Evolutionary conservation across 208 protist species (phyloP), one percentile per base, ranked within the genome.

Genomic region (Leishmania guyanensis): DNA sequence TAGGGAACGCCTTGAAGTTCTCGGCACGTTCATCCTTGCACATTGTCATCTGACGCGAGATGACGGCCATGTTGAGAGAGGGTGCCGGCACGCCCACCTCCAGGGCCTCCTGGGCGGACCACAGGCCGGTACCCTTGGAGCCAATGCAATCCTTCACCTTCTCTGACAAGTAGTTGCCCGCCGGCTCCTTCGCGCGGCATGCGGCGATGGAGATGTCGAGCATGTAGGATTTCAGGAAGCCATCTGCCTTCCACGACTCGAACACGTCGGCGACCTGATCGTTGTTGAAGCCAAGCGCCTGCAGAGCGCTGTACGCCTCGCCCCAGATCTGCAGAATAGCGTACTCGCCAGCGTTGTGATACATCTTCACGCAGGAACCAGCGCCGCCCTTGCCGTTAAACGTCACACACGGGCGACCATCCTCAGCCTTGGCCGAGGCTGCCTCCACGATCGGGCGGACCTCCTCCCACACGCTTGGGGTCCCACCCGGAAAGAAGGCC

Each of bases 271-370:
- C 90, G 53, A 99, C 88, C 86, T 99, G 94, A 70, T 98, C 93
- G 80, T 99, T 98, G 77, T 72, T 92, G 72, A 99, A 85, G 33
- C 93, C 92, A 33, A 99, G 68, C 48, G 88, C 93, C 51, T 90
- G 90, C 66, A 99, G 86, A 10, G 99, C 78, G 78, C 98, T 89
- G 92, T 99, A 99, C 2, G 94, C 95, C 93, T 99, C 99, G 66
- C 93, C 96, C 92, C 92, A 96, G 48, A 97, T 91, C 92, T 99
- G 99, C 93, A 99, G 99, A 85, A 99, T 99, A 71, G 98, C 99
- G 92, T 99, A 99, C 91, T 99, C 99, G 68, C 99, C 99, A 68
- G 98, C 99, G 89, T 99, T 99, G 95, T 99, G 99, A 64, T 99
- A 99, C 98, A 99, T 99, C 91, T 99, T 99, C 50, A 99, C 99